These are phyloP conservation scores for Abelmoschus esculentus DNA, from an alignment of 345 rosid species.

Conservation along the genomic window DNA sequence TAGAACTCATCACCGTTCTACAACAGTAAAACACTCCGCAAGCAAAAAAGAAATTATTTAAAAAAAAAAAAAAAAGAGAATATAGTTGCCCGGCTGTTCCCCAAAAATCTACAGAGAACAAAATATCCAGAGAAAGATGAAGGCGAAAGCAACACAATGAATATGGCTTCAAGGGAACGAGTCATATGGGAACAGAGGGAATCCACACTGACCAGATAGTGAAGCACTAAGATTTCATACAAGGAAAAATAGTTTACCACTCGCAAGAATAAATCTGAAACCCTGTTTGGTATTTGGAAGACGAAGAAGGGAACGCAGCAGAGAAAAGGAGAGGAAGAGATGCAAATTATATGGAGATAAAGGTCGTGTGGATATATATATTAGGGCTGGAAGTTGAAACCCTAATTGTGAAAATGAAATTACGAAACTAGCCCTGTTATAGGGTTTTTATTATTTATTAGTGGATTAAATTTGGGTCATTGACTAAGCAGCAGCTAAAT, in stretches of 20 bases:
- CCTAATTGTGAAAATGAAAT: neutral
- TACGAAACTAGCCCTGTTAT: neutral
- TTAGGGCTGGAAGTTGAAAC: slow-evolving; percentile 7
- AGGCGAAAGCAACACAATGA: slow-evolving; percentile 38
- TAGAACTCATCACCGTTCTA: slow-evolving; percentile 59
- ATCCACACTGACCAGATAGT: slow-evolving; percentile 80
- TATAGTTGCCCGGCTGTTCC: slow-evolving; percentile 44
- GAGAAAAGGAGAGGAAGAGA: neutral
- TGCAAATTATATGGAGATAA: neutral
- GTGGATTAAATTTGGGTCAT: too few species aligned
- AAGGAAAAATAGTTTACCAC: too few species aligned
- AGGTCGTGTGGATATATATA: neutral
- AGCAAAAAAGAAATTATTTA: neutral
- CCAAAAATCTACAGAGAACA: slow-evolving; percentile 10
- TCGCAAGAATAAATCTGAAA: neutral
- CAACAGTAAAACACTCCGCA: neutral
- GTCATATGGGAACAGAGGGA: slow-evolving; percentile 50
- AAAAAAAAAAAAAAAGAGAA: neutral
- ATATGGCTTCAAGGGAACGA: slow-evolving; percentile 92
- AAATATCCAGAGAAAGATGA: neutral
- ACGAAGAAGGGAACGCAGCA: neutral
- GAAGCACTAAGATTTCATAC: slow-evolving; percentile 33
- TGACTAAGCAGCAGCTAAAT: too few species aligned
- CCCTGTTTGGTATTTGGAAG: neutral
- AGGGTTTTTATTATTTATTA: neutral